Evolutionary conservation across 192 early-diverging fungal species (phyloP), one percentile per base, ranked within the genome.

Genomic region (Coemansia sp.): DNA sequence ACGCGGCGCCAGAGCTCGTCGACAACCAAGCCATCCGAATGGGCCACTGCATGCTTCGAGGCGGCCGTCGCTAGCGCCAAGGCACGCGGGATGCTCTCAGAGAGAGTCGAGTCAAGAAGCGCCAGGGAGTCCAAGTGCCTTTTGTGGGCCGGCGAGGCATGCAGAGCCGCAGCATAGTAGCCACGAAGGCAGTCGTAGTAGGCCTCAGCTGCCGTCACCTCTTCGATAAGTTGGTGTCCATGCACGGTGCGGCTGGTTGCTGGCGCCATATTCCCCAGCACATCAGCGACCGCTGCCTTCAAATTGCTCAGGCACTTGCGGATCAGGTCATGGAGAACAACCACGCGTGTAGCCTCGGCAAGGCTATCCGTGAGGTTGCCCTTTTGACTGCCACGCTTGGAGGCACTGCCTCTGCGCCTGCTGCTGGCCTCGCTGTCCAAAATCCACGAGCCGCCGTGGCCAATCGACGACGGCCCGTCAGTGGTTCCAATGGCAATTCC

Each of bases 141-240:
- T 6, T 31, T 41, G 59, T 74, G 62, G 17, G 36, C 47, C 5
- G 69, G 57, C 58, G 69, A 66, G 6, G 69, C 73, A 40, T 80
- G 78, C 20, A 71, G 54, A 14, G 54, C 56, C 1, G 73, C 78
- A 0, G 69, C 58, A 36, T 75, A 68, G 62, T 71, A 80, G 78
- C 42, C 65, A 39, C 78, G 78, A 7, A 72, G 35, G 43, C 68
- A 60, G n/a, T 31, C 24, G 59, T 75, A 75, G 62, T 75, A 75
- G 24, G 73, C 64, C 42, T 64, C 68, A 3, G 73, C 68, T 0
- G 67, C 62, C 1, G 64, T 47, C 12, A 71, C 49, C 65, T 80
- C 78, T 12, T 71, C 69, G 3, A 39, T 53, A 25, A 80, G 45
- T 22, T 47, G 68, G 32, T 65, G 63, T 2, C 40, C 65, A 12